These are phyloP conservation scores for Xylaria sp. DNA, from an alignment of 2,329 filamentous ascomycete genomes.

Conservation along the genomic window DNA sequence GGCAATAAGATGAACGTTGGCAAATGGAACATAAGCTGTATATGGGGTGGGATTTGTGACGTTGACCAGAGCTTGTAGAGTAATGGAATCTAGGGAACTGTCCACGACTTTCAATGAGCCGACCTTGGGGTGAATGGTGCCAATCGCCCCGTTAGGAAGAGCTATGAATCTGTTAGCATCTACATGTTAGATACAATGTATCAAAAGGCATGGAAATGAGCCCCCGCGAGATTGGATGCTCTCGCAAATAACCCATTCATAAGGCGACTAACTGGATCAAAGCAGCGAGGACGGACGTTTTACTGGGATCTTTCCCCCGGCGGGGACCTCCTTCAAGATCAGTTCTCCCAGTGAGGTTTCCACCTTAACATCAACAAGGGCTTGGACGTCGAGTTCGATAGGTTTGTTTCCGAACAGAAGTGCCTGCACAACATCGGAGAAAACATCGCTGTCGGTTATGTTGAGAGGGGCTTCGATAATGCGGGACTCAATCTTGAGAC, in stretches of 20 bases:
- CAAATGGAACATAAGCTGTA: conserved; percentile 78
- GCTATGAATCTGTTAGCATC: conserved; percentile 55
- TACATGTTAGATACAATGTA: conserved; percentile 15
- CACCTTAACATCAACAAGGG: conserved; percentile 82
- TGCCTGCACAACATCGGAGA: conserved; percentile 80
- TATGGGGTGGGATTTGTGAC: conserved; percentile 92
- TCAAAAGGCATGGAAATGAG: conserved; percentile 30
- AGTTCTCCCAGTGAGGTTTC: conserved; percentile 82
- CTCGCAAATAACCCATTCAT: conserved; percentile 32
- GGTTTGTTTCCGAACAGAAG: conserved; percentile 75
- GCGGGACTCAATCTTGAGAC: conserved; percentile 74
- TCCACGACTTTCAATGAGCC: conserved; percentile 73
- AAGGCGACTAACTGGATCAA: conserved; percentile 50
- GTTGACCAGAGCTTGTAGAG: conserved; percentile 74
- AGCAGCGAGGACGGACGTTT: conserved; percentile 81
- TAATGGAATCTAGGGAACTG: conserved; percentile 73
- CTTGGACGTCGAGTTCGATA: conserved; percentile 75
- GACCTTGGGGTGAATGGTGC: conserved; percentile 64
- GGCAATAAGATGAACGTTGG: conserved; percentile 76
- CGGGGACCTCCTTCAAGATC: conserved; percentile 82
- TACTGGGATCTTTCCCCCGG: conserved; percentile 83
- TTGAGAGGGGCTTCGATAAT: conserved; percentile 81
- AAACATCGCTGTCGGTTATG: conserved; percentile 79
- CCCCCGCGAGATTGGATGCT: conserved; percentile 27
- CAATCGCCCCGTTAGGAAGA: conserved; percentile 59